Evolutionary conservation across 139 green algal genomes (phyloP), one percentile per base, ranked within the genome.

Genomic region (Coelastrella sp.): DNA sequence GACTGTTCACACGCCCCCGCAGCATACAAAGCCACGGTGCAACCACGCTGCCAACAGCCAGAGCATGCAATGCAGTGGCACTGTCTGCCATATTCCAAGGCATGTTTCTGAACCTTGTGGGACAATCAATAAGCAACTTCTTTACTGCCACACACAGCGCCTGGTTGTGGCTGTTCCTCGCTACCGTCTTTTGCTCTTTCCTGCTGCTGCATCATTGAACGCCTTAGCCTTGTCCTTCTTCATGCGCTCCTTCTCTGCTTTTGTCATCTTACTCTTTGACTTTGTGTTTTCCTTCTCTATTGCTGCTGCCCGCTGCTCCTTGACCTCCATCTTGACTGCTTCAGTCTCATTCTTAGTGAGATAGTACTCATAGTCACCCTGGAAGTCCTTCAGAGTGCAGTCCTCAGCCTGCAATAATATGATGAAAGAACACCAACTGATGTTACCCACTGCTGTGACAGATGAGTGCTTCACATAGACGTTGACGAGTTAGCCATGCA

Each of bases 351-450:
- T 98, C 82, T 98, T 92, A 27, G 92, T 86, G 64, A 99, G 88
- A 87, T 96, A 99, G 74, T 96, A 96, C 66, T 96, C 94, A 86
- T 99, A 99, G 88, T 98, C 95, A 15, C 97, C 97, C 8, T 30
- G 40, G 53, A 98, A 98, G 91, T 98, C 96, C 64, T 86, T 87
- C 73, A 99, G 87, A 80, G 94, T 90, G 72, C 88, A 64, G 35
- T 92, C 71, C 62, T 96, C 94, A 41, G 97, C 92, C 90, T 96
- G 84, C 13, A 38, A 71, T 8, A 17, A n/a, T n/a, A n/a, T n/a
- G n/a, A n/a, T n/a, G n/a, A n/a, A n/a, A n/a, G n/a, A n/a, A n/a
- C n/a, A n/a, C n/a, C n/a, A n/a, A n/a, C n/a, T n/a, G n/a, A n/a
- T n/a, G n/a, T n/a, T n/a, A n/a, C n/a, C n/a, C n/a, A n/a, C n/a